Percentiles rank a stretch among this genome's conserved stretches.
Conservation (phyloP, 805 yeast species). For the Kodamaea lidongshanica region DNA sequence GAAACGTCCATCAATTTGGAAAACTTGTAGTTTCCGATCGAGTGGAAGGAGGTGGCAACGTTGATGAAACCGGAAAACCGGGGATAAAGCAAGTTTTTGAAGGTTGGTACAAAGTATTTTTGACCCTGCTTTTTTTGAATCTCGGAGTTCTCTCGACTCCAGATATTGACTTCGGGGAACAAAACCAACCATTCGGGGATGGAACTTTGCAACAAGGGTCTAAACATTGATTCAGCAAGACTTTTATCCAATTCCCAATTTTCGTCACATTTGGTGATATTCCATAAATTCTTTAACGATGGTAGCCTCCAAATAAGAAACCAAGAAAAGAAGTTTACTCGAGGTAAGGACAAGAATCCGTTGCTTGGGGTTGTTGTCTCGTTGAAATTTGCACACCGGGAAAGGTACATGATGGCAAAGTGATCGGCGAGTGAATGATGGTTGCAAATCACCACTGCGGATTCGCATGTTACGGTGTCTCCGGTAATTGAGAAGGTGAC, state of each 20-base stretch:
- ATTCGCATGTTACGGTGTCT: conserved; percentile 30
- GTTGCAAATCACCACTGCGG: conserved; percentile 44
- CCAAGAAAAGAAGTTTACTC: conserved; percentile 66
- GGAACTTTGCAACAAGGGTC: conserved; percentile 28
- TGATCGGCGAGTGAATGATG: conserved; percentile 69
- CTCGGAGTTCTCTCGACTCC: conserved; percentile 42
- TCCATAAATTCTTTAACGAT: conserved; percentile 38
- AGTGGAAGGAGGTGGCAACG: conserved; percentile 37
- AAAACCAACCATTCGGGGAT: conserved; percentile 58
- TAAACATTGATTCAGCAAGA: conserved; percentile 31
- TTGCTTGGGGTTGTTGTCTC: too few species aligned
- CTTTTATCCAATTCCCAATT: conserved; percentile 54
- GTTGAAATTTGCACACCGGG: conserved; percentile 23
- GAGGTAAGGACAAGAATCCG: conserved; percentile 28
- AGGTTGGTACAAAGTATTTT: conserved; percentile 53
- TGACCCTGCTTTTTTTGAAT: conserved; percentile 52
- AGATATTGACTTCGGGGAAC: conserved; percentile 82
- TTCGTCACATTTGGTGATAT: conserved; percentile 55
- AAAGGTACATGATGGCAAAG: conserved; percentile 42
- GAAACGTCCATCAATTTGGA: conserved; percentile 52
- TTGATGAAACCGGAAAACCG: conserved; percentile 57
- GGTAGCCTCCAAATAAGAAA: conserved; percentile 60
- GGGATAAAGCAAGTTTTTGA: conserved; percentile 67
- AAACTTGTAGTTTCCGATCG: conserved; percentile 26
- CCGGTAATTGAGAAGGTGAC: conserved; percentile 38